These are phyloP conservation scores for Aspergillus tamarii DNA, from an alignment of 2,329 filamentous ascomycete genomes.

Conservation along the genomic window DNA sequence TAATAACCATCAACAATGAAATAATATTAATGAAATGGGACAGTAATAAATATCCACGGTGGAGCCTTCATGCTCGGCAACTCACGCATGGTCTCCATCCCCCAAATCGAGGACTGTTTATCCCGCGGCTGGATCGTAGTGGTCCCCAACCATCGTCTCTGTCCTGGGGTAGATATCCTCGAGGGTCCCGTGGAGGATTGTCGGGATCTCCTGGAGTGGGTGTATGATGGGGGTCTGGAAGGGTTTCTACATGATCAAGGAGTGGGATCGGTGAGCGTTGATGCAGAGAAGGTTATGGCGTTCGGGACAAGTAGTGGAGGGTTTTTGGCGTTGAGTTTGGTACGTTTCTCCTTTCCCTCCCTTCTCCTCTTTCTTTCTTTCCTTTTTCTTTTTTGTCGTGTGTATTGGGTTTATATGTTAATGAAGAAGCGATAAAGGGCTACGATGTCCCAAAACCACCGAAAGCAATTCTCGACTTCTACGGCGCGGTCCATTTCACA, in stretches of 20 bases:
- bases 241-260: conserved; percentile 25
- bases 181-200: conserved; percentile 54
- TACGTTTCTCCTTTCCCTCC: conserved; percentile 25
- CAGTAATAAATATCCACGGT: conserved; percentile 48
- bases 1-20: too few relatives aligned
- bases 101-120: conserved; percentile 45
- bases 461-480: conserved; percentile 47
- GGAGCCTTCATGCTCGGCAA: conserved; percentile 50
- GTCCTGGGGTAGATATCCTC: conserved; percentile 51
- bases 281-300: conserved; percentile 42
- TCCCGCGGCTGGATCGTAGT: conserved; percentile 44
- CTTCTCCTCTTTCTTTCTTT: too few relatives aligned
- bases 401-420: not conserved
- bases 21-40: not conserved
- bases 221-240: conserved; percentile 38
- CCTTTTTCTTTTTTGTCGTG: not conserved
- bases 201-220: conserved; percentile 49
- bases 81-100: conserved; percentile 43
- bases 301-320: conserved; percentile 57
- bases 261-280: conserved; percentile 20
- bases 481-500: conserved; percentile 46
- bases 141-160: conserved; percentile 40
- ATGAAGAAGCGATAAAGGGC: conserved; percentile 29
- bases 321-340: conserved; percentile 48
- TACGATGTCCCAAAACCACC: conserved; percentile 41